Evolutionary conservation across 768 basidiomycete genomes (phyloP), one percentile per base, ranked within the genome.

Genomic region (Lactarius quietus): DNA sequence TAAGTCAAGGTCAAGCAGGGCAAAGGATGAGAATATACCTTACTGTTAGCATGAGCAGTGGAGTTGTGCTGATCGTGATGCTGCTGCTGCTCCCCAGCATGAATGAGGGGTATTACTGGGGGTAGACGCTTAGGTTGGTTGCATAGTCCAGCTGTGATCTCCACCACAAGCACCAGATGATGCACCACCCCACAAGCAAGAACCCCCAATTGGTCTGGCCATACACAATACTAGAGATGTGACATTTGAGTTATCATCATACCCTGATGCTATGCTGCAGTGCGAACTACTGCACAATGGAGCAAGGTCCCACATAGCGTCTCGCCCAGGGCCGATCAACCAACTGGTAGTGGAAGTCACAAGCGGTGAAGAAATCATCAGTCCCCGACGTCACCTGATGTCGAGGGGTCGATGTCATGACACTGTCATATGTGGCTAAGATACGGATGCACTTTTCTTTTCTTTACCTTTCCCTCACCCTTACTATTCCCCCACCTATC

Each of bases 341-440:
- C 17, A 80, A 76, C 53, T 80, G 68, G 45, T 82, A 81, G 48
- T 76, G 77, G 61, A 74, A 69, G 28, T 69, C 68, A 8, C 63
- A 66, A 3, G 51, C 35, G 45, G 52, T 38, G 26, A 65, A 29
- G 20, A 70, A 67, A 57, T 69, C 70, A 68, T 80, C n/a, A n/a
- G n/a, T n/a, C 81, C 12, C 73, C 67, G 15, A 70, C 58, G 51
- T 81, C 80, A 9, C 66, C 75, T 23, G 63, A 66, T 53, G 73
- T 68, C 28, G 8, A 8, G n/a, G n/a, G n/a, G n/a, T n/a, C n/a
- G n/a, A n/a, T n/a, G n/a, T n/a, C n/a, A n/a, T n/a, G n/a, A n/a
- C 8, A n/a, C n/a, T n/a, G 8, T n/a, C n/a, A n/a, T n/a, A n/a
- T n/a, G n/a, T n/a, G n/a, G n/a, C n/a, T n/a, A n/a, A n/a, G n/a